These are phyloP conservation scores for Pichia kluyveri DNA, from an alignment of 805 yeast genomes.

Conservation along the genomic window DNA sequence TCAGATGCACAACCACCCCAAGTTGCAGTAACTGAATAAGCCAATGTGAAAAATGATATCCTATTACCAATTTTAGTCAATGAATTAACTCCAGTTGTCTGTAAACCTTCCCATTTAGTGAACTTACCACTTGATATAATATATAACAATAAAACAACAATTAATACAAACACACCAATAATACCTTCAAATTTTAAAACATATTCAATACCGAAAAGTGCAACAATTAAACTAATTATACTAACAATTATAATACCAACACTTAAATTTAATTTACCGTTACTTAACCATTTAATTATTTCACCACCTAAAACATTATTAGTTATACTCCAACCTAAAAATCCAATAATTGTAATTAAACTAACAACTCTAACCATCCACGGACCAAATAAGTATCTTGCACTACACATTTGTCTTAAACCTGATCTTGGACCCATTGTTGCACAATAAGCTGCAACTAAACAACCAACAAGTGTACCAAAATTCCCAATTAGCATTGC, in stretches of 20 bases:
- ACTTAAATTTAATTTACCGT: conserved; percentile 57
- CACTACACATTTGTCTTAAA: conserved; percentile 78
- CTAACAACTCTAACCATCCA: conserved; percentile 74
- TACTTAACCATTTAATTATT: conserved; percentile 56
- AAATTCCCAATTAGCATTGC: conserved; percentile 52
- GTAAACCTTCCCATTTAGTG: conserved; percentile 29
- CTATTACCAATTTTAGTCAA: conserved; percentile 54
- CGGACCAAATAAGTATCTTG: conserved; percentile 77
- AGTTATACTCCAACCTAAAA: conserved; percentile 92
- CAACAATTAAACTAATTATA: conserved; percentile 50
- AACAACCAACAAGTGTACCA: conserved; percentile 61
- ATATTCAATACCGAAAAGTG: conserved; percentile 72
- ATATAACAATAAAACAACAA: conserved; percentile 61
- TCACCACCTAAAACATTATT: conserved; percentile 86
- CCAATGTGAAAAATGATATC: conserved; percentile 61
- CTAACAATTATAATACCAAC: conserved; percentile 71
- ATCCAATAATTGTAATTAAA: conserved; percentile 63
- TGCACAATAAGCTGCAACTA: conserved; percentile 74
- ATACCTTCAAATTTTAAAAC: conserved; percentile 59
- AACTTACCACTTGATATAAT: conserved; percentile 40
- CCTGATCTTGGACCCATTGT: conserved; percentile 89
- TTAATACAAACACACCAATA: conserved; percentile 59
- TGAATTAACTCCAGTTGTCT: conserved; percentile 26
- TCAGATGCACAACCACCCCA: conserved; percentile 89
- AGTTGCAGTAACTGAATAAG: conserved; percentile 73